phyloP scores from a whole-genome alignment of 805 yeast genomes.

The Myxozyma neotropica region DNA sequence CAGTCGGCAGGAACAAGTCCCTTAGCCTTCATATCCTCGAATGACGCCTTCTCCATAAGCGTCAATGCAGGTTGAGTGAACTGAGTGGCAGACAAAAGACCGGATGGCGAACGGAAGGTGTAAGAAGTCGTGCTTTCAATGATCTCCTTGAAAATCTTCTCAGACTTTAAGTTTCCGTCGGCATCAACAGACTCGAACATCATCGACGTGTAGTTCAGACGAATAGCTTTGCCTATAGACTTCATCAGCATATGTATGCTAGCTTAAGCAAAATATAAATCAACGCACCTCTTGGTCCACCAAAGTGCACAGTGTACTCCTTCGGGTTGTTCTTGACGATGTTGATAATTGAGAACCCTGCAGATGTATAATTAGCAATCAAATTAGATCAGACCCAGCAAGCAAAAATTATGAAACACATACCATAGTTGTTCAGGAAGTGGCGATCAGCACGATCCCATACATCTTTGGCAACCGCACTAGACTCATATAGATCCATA shows the following conservation, averaged over 20 bases:
- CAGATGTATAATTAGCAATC: neutral
- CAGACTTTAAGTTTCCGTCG: slow-evolving; percentile 80
- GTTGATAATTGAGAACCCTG: slow-evolving; percentile 92
- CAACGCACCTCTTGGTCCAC: slow-evolving; percentile 85
- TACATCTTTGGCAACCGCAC: slow-evolving; percentile 89
- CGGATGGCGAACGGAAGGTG: slow-evolving; percentile 91
- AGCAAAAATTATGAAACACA: neutral
- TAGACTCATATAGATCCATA: slow-evolving; percentile 92
- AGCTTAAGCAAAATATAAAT: neutral
- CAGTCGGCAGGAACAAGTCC: slow-evolving; percentile 93
- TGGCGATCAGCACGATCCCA: slow-evolving; percentile 98
- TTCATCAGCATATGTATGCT: neutral
- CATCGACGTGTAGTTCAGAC: slow-evolving; percentile 94
- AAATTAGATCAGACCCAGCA: neutral
- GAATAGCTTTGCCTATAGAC: slow-evolving; percentile 65
- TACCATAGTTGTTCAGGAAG: slow-evolving; percentile 75
- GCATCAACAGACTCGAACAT: slow-evolving; percentile 92
- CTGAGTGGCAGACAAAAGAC: slow-evolving; percentile 96
- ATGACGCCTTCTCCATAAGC: slow-evolving; percentile 98
- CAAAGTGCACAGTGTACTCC: slow-evolving; percentile 93
- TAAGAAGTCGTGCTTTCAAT: slow-evolving; percentile 76
- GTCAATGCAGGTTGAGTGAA: slow-evolving; percentile 99
- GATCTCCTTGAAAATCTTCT: slow-evolving; percentile 93
- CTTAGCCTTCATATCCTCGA: slow-evolving; percentile 94
- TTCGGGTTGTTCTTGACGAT: slow-evolving; percentile 95